Base-by-base conservation (phyloP, 805 yeast species). In the Candida insectalens region DNA sequence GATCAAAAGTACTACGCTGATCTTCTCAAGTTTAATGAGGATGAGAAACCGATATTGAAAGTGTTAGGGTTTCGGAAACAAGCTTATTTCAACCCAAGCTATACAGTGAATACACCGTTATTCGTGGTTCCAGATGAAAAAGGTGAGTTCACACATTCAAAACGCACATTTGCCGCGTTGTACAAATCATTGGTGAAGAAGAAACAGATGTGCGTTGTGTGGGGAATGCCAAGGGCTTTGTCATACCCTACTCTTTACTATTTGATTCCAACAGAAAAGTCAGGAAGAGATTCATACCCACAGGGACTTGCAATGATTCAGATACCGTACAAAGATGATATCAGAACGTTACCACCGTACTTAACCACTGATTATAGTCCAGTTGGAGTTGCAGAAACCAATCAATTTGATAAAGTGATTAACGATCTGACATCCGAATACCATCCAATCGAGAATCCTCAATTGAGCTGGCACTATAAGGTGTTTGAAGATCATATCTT, bases 311-410 rank as follows among this genome's bases (percentile, higher is more conserved):
- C 78, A 32, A 52, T 87, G 36, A 65, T 81, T 6, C 64, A 67
- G 20, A 45, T 83, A 16, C 96, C 97, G 1, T 81, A 71, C 63
- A 56, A 72, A 12, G 94, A 85, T 43, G 89, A 84, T 50, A 55
- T 85, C 3, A 62, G 96, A 33, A 64, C 69, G 22, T 53, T 74
- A 4, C 96, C 96, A 0, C 36, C 34, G 3, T 46, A 43, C 37
- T 37, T 44, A 10, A 44, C 53, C 3, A 27, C 31, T n/a, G 7
- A 8, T 9, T 17, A 20, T 5, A 13, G 22, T 8, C 34, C 34
- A 13, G 14, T 13, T 7, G 33, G 30, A 20, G 26, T 30, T 4
- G 38, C 46, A 9, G 30, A 36, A 9, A 41, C 50, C 2, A 44
- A 46, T 16, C 10, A 37, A 10, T 52, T 41, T 25, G 54, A 41